Evolutionary conservation across 1,284 basidiomycete genomes (phyloP), one percentile per base, ranked within the genome.

Genomic region (Termitomyces sp.): DNA sequence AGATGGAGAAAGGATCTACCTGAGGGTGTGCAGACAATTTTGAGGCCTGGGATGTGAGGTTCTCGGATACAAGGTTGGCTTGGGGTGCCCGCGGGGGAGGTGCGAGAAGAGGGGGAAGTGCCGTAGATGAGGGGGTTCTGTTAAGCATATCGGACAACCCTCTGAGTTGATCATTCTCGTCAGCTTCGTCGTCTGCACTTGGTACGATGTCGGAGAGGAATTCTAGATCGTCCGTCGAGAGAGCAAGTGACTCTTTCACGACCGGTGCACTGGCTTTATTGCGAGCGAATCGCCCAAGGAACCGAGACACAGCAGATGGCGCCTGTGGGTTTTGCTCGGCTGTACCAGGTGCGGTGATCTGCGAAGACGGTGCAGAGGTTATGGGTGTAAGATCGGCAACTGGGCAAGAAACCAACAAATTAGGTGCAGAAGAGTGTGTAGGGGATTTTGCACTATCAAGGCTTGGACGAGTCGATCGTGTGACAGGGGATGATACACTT

Each of bases 201-300:
- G 86, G 84, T 4, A 84, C 82, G 49, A 88, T 82, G 60, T 90
- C 88, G 9, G 82, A 79, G n/a, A 90, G 73, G 61, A 86, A 89
- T 61, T 88, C 85, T 24, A 90, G 71, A 64, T 90, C 88, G 56
- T 87, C 81, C 2, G 80, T 74, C 6, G 87, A 88, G 19, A 90
- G 73, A 3, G 84, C 78, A 41, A 90, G 66, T 9, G 83, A 80
- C 46, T 71, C 74, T 39, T 75, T 73, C 7, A 76, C 67, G 49
- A 68, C 71, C 3, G 72, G 61, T 36, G 65, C 60, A n/a, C 73
- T 61, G 5, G 74, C 60, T 51, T 71, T 76, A 21, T 70, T 59
- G 13, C 82, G 78, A 30, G 84, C 84, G 65, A 90, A 89, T 36
- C 85, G 80, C 51, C 75, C 80, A 44, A 89, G 70, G 62, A 90